These are phyloP conservation scores for Pichia kluyveri DNA, from an alignment of 805 yeast species.

Conservation along the genomic window DNA sequence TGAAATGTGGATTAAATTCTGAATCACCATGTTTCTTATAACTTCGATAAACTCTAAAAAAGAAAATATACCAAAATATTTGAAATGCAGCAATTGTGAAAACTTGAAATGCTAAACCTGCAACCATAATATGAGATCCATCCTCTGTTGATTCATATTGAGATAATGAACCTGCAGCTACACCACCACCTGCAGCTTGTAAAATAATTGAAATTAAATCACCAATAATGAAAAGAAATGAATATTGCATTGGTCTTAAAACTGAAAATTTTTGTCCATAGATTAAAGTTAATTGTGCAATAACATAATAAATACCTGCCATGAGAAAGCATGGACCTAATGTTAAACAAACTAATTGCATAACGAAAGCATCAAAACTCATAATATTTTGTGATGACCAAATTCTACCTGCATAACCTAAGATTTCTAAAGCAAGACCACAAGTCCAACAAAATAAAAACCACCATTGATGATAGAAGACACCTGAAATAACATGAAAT, in stretches of 20 bases:
- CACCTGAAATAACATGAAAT: slow-evolving; percentile 33
- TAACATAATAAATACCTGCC: slow-evolving; percentile 71
- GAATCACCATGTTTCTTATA: slow-evolving; percentile 20
- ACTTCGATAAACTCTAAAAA: slow-evolving; percentile 28
- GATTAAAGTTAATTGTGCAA: slow-evolving; percentile 58
- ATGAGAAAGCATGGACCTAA: slow-evolving; percentile 77
- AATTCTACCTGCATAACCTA: slow-evolving; percentile 60
- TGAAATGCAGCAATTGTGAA: slow-evolving; percentile 56
- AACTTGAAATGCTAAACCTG: slow-evolving; percentile 73
- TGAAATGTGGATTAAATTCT: slow-evolving; percentile 29
- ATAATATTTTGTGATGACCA: slow-evolving; percentile 31
- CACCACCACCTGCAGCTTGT: slow-evolving; percentile 75
- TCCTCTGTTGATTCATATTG: slow-evolving; percentile 21
- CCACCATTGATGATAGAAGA: slow-evolving; percentile 53
- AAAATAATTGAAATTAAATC: slow-evolving; percentile 57
- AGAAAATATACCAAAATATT: slow-evolving; percentile 38
- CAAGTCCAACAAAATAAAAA: slow-evolving; percentile 47
- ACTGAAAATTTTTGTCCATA: slow-evolving; percentile 48
- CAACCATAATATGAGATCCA: slow-evolving; percentile 69
- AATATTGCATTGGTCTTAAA: slow-evolving; percentile 48
- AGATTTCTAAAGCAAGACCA: slow-evolving; percentile 51
- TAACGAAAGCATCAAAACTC: slow-evolving; percentile 35
- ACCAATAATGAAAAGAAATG: slow-evolving; percentile 54
- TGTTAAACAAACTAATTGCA: slow-evolving; percentile 63
- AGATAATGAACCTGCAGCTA: slow-evolving; percentile 42